A percentile compares a stretch with the other conserved stretches of the same genome.
These are phyloP conservation scores for Hypholoma fasciculare DNA, from an alignment of 768 basidiomycete species.

Conservation along the genomic window DNA sequence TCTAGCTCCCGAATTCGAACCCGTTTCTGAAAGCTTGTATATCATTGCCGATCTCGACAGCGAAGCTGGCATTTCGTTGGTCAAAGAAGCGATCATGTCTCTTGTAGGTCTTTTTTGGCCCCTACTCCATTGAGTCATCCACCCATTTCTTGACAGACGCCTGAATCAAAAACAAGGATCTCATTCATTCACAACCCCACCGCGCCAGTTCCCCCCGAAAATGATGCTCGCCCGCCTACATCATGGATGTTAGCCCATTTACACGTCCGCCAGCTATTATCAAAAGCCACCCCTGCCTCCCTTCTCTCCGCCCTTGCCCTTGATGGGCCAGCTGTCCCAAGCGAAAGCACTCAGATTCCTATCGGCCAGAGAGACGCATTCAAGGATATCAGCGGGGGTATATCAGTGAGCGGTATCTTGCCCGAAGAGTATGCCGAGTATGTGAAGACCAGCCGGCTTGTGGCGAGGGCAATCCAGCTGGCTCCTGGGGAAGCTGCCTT, in stretches of 20 bases:
- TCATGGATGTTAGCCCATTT: slow-evolving; percentile 56
- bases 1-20: slow-evolving; percentile 27
- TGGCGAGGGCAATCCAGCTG: slow-evolving; percentile 60
- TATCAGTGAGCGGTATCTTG: slow-evolving; percentile 32
- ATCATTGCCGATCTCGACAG: slow-evolving; percentile 81
- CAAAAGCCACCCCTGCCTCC: slow-evolving; percentile 34
- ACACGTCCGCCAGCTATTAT: slow-evolving; percentile 37
- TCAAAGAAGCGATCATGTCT: slow-evolving; percentile 65
- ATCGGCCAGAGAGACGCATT: slow-evolving; percentile 32
- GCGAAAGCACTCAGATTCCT: slow-evolving; percentile 34
- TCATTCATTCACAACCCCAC: slow-evolving; percentile 77
- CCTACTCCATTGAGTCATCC: background rate
- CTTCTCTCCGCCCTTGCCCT: slow-evolving; percentile 42
- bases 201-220: slow-evolving; percentile 12
- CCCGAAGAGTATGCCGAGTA: slow-evolving; percentile 39
- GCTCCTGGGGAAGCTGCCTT: slow-evolving; percentile 61
- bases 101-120: slow-evolving; percentile 44
- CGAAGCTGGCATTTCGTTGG: slow-evolving; percentile 52
- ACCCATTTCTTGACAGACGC: slow-evolving; percentile 32
- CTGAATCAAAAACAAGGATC: slow-evolving; percentile 54
- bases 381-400: slow-evolving; percentile 32
- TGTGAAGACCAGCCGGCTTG: slow-evolving; percentile 41
- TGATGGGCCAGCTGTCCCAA: slow-evolving; percentile 5
- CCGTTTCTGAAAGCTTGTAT: slow-evolving; percentile 50
- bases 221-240: slow-evolving; percentile 20